These are phyloP conservation scores for Chlorella sp. DNA, from an alignment of 139 green algal species.

Conservation along the genomic window DNA sequence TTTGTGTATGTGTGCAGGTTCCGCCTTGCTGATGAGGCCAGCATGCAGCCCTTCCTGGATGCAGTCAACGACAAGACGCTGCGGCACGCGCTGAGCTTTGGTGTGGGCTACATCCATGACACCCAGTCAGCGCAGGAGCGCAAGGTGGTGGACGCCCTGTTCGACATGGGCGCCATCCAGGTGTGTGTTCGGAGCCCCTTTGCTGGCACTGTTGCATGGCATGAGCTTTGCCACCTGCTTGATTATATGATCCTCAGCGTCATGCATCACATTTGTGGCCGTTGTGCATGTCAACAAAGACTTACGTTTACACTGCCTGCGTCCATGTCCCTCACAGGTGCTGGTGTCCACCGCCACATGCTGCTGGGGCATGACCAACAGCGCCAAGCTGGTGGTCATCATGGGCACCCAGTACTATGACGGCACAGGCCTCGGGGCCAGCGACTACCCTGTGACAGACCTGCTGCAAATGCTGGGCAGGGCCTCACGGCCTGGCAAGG, in stretches of 20 bases:
- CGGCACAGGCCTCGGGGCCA: conserved; percentile 44
- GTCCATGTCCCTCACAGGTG: too few species aligned
- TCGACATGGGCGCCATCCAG: conserved; percentile 74
- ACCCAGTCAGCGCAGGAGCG: conserved; percentile 59
- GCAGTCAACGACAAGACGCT: conserved; percentile 68
- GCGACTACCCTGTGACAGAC: conserved; percentile 94
- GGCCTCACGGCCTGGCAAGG: conserved; percentile 56
- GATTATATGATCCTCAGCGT: too few species aligned
- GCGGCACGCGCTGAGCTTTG: conserved; percentile 64
- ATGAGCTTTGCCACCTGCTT: too few species aligned
- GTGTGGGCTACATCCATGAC: conserved; percentile 89
- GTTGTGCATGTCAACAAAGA: background rate
- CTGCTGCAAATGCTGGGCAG: conserved; percentile 83
- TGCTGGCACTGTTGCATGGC: too few species aligned
- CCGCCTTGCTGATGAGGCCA: conserved; percentile 7
- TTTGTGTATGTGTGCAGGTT: too few species aligned
- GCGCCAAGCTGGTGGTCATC: conserved; percentile 80
- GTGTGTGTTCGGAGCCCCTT: too few species aligned
- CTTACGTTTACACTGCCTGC: too few species aligned
- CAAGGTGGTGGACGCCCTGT: conserved; percentile 65
- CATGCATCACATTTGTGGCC: background rate
- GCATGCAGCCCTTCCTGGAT: conserved; percentile 71
- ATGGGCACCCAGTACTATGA: conserved; percentile 91
- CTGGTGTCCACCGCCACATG: conserved; percentile 71
- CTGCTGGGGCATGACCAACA: conserved; percentile 69